Percentiles rank a stretch among this genome's conserved stretches.
phyloP scores from a whole-genome alignment of 306 rosid genomes.

The Vigna unguiculata region DNA sequence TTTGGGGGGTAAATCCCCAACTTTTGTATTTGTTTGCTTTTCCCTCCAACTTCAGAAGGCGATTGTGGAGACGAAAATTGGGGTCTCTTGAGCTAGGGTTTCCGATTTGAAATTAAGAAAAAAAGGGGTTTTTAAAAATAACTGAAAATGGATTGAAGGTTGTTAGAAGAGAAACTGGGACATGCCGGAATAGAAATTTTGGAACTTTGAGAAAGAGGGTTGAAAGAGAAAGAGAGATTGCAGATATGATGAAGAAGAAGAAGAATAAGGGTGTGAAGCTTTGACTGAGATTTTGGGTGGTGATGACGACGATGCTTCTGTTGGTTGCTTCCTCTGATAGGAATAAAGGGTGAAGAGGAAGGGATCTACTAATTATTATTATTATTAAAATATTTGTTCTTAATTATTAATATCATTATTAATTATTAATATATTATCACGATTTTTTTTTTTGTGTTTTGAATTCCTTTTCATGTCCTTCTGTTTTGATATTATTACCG shows the following conservation, averaged over 20 bases:
- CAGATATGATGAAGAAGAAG: constrained; percentile 50
- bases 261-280: constrained; percentile 47
- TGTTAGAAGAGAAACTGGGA: constrained; percentile 18
- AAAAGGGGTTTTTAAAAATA: constrained; percentile 27
- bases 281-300: constrained; percentile 60
- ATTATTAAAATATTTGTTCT: constrained; percentile 30
- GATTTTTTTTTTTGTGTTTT: too few relatives aligned
- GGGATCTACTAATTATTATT: constrained; percentile 54
- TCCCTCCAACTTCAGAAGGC: constrained; percentile 44
- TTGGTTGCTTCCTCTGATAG: constrained; percentile 50
- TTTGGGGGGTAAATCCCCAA: constrained; percentile 53
- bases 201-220: constrained; percentile 36
- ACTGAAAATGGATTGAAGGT: constrained; percentile 26
- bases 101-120: constrained; percentile 46
- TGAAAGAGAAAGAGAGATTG: neutral
- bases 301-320: constrained; percentile 70
- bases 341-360: constrained; percentile 53
- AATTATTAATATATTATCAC: too few relatives aligned
- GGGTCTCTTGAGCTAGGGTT: constrained; percentile 57
- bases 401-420: neutral
- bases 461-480: too few relatives aligned
- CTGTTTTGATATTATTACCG: too few relatives aligned
- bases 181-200: constrained; percentile 50
- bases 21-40: neutral
- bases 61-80: constrained; percentile 41